Conservation (phyloP, 106 monocot genomes). For the Agapanthus africanus region DNA sequence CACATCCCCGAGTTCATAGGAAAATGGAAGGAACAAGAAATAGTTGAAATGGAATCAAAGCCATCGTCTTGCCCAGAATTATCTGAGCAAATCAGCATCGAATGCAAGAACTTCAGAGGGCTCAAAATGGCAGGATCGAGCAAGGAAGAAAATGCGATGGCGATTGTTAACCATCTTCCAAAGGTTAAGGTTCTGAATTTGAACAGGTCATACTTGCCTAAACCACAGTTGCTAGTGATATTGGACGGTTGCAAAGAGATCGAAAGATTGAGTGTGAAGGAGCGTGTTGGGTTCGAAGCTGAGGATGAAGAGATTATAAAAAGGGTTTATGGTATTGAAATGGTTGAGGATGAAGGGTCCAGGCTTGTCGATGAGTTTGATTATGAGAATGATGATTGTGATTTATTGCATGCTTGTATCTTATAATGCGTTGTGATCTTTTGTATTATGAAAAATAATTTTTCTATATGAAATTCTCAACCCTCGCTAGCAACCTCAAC, state of each 20-base stretch:
- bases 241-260: constrained; percentile 27
- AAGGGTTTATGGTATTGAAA: constrained; percentile 9
- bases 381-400: too few species aligned
- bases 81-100: constrained; percentile 15
- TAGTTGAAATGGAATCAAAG: constrained; percentile 39
- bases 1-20: constrained; percentile 18
- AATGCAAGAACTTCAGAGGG: constrained; percentile 24
- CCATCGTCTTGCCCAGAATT: constrained; percentile 31
- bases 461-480: too few species aligned
- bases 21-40: constrained; percentile 31
- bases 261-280: constrained; percentile 24
- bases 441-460: too few species aligned
- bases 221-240: constrained; percentile 23
- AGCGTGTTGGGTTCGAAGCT: constrained; percentile 40
- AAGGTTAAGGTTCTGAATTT: constrained; percentile 25
- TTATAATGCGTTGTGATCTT: too few species aligned
- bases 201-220: constrained; percentile 26
- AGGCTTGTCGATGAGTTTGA: too few species aligned
- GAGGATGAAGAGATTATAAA: constrained; percentile 26
- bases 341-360: constrained; percentile 24
- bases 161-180: constrained; percentile 15
- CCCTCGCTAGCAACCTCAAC: too few species aligned
- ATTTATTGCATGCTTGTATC: too few species aligned
- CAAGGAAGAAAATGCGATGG: constrained; percentile 29
- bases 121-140: constrained; percentile 28